Evolutionary conservation across 306 rosid species (phyloP).

Genomic region (Prunus davidiana): DNA sequence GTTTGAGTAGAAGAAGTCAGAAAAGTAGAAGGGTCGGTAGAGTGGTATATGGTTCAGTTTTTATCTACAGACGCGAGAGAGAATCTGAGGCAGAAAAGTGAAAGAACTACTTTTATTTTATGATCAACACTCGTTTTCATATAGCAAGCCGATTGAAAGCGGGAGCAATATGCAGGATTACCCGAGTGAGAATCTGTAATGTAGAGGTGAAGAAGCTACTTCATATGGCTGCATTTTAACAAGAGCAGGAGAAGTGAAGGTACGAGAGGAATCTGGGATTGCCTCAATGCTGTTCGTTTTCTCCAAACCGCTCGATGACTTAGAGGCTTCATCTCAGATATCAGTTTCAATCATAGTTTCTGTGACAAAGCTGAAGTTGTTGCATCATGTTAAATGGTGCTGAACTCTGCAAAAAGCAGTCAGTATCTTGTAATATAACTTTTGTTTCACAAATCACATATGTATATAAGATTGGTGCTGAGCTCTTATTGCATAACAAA

Average conservation of each 20-base stretch:
- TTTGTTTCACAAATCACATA: neutral
- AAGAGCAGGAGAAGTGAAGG: neutral
- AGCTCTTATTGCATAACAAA: neutral
- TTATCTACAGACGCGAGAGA: conserved; percentile 58
- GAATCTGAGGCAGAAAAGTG: conserved; percentile 46
- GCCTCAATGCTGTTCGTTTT: neutral
- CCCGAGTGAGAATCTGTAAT: neutral
- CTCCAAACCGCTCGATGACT: neutral
- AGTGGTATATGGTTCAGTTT: conserved; percentile 43
- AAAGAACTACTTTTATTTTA: neutral
- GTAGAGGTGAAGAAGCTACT: neutral
- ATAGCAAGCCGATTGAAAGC: neutral
- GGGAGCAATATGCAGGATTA: neutral
- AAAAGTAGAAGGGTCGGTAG: conserved; percentile 72
- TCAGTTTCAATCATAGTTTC: neutral
- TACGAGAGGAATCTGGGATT: neutral
- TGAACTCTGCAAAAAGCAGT: neutral
- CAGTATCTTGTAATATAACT: neutral
- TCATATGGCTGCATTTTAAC: neutral
- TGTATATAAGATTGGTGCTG: neutral
- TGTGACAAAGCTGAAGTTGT: neutral
- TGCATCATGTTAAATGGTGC: neutral
- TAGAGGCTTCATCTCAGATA: neutral
- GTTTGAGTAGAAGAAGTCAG: conserved; percentile 52
- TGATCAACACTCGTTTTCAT: neutral